Evolutionary conservation across 306 rosid genomes (phyloP), one percentile per base, ranked within the genome.

Genomic region (Fragaria iinumae): DNA sequence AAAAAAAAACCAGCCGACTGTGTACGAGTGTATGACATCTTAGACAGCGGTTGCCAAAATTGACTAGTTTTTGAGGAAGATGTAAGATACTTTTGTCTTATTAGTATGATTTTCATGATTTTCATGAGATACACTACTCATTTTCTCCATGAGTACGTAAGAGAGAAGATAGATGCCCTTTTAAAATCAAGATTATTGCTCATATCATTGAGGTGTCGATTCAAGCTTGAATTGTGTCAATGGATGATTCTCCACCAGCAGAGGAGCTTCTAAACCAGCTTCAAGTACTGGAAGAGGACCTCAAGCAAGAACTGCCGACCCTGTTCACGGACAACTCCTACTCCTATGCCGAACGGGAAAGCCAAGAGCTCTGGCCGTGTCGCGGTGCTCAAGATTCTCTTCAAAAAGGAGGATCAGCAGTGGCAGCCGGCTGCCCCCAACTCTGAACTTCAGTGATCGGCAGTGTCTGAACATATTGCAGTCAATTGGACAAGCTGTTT

Each of bases 401-500:
- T 21, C 29, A n/a, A n/a, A n/a, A 21, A 56, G 29, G 4, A n/a
- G 13, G 9, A 0, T 21, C 13, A 20, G 63, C 63, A n/a, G 63
- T n/a, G 63, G 29, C 63, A 21, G 13, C 6, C 29, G 27, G 25
- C 62, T 3, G 63, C 63, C 2, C 10, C 8, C 29, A 23, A 21
- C 63, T 56, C 29, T 56, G 13, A 56, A n/a, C 27, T 9, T n/a
- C 32, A 2, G 27, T 56, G 63, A 56, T 92, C 4, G 86, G 67
- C 97, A 95, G 71, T 92, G 86, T 85, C 84, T 88, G 48, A 95
- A 89, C 87, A 95, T 92, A 66, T 86, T 95, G 89, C 97, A 95
- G 83, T 95, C 97, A 60, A 84, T 92, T 89, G 99, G 99, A 52
- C 99, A 92, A 55, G 78, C 97, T 78, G 91, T 95, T 73, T 90